Percentiles rank a stretch among this genome's conserved stretches.
These are phyloP conservation scores for Letharia lupina DNA, from an alignment of 495 filamentous ascomycete genomes.

Conservation along the genomic window DNA sequence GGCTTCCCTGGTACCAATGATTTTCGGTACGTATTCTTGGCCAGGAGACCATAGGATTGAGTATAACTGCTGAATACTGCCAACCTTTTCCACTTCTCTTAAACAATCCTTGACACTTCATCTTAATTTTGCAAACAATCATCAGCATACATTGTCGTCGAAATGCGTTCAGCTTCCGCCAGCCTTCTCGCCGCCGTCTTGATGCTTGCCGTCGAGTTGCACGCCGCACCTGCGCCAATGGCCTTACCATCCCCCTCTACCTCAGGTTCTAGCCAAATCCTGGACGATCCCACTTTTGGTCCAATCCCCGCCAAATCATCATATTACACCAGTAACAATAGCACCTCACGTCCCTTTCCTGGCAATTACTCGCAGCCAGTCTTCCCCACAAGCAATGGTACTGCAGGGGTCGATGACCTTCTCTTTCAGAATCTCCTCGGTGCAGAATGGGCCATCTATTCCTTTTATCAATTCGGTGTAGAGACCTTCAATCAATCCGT, in stretches of 20 bases:
- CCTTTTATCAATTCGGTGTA: conserved; percentile 46
- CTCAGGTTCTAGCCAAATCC: conserved; percentile 10
- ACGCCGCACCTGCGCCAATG: conserved; percentile 8
- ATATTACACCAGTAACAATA: conserved; percentile 15
- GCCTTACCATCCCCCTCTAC: conserved; percentile 2
- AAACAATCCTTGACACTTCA: background rate
- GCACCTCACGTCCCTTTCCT: conserved; percentile 33
- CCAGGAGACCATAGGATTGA: background rate
- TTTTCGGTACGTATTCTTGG: no score
- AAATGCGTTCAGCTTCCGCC: conserved; percentile 4
- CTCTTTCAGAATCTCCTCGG: conserved; percentile 47
- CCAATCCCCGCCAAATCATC: conserved; percentile 13
- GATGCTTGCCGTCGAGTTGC: background rate
- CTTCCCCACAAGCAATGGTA: conserved; percentile 33
- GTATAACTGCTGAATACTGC: background rate
- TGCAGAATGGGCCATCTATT: conserved; percentile 48
- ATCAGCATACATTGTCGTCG: background rate
- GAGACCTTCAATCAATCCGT: conserved; percentile 36
- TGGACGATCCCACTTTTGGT: conserved; percentile 18
- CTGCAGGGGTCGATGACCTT: conserved; percentile 36
- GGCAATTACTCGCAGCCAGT: conserved; percentile 37
- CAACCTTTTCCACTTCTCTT: background rate
- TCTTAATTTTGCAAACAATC: background rate
- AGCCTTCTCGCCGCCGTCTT: conserved; percentile 2
- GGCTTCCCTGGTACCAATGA: background rate